phyloP scores from a whole-genome alignment of 768 basidiomycete species.

The Termitomyces sp. region DNA sequence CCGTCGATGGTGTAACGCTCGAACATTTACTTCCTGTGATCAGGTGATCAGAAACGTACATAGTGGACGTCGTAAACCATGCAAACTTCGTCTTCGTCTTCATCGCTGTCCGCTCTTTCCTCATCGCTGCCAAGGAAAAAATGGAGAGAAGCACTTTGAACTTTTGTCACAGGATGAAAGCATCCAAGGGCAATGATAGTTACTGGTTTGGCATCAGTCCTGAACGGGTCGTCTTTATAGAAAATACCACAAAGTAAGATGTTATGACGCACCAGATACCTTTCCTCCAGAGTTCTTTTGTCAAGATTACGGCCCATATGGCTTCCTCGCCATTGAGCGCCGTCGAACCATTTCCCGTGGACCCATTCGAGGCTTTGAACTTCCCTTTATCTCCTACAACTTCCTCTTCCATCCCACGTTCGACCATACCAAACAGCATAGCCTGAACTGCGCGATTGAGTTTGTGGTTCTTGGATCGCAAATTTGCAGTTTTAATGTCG shows the following conservation, averaged over 20 bases:
- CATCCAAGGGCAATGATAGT: slow-evolving; percentile 89
- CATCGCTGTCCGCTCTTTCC: slow-evolving; percentile 65
- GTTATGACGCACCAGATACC: slow-evolving; percentile 63
- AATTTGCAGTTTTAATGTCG: slow-evolving; percentile 89
- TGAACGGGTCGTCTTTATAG: slow-evolving; percentile 20
- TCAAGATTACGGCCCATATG: slow-evolving; percentile 95
- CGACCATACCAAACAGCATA: slow-evolving; percentile 94
- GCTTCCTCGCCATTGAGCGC: slow-evolving; percentile 71
- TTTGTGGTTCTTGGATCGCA: slow-evolving; percentile 87
- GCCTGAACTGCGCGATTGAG: slow-evolving; percentile 94
- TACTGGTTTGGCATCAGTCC: slow-evolving; percentile 89
- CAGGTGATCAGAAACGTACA: slow-evolving; percentile 3
- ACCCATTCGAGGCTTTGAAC: slow-evolving; percentile 35
- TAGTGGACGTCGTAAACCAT: not conserved
- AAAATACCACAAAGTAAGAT: not conserved
- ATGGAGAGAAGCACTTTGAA: slow-evolving; percentile 90
- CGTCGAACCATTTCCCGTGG: slow-evolving; percentile 31
- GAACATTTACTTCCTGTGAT: slow-evolving; percentile 58
- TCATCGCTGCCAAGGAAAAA: slow-evolving; percentile 95
- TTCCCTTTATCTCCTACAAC: slow-evolving; percentile 84
- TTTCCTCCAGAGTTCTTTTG: slow-evolving; percentile 93
- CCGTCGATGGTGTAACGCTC: slow-evolving; percentile 76
- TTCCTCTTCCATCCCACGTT: slow-evolving; percentile 82
- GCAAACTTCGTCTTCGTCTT: slow-evolving; percentile 57
- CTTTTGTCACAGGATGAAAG: slow-evolving; percentile 90